Percentiles rank a stretch among this genome's conserved stretches.
Conservation (phyloP, 176 grass and related monocot species). For the Thalia dealbata region DNA sequence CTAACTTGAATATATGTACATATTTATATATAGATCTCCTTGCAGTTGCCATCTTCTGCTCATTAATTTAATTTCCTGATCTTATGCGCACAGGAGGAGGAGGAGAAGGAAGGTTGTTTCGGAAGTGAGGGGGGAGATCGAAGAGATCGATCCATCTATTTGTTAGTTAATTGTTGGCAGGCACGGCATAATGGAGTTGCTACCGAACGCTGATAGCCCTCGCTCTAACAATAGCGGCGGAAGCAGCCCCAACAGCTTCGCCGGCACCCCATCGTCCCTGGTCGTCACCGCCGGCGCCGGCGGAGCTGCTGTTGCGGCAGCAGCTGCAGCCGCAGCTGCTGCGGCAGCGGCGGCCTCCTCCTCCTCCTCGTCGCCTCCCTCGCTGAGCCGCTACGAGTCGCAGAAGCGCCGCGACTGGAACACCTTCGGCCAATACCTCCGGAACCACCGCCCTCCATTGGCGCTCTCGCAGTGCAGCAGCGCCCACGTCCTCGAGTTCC, state of each 20-base stretch:
- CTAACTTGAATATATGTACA: neutral
- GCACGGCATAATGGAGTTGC: neutral
- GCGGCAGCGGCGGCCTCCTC: neutral
- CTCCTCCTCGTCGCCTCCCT: neutral
- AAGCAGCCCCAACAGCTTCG: neutral
- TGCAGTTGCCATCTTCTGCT: too few species aligned
- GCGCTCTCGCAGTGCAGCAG: conserved; percentile 5
- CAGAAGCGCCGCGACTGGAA: conserved; percentile 11
- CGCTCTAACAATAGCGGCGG: neutral
- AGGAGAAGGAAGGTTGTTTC: neutral
- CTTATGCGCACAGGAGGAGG: neutral
- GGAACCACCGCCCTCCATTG: conserved; percentile 3
- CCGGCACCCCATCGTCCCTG: neutral
- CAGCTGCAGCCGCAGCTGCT: neutral
- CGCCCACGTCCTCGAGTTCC: conserved; percentile 5
- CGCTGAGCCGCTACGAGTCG: conserved; percentile 11
- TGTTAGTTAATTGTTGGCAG: too few species aligned
- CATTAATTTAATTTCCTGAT: too few species aligned
- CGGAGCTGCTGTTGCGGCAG: too few species aligned
- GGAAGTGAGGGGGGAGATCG: too few species aligned
- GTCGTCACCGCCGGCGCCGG: too few species aligned
- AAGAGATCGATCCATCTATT: too few species aligned
- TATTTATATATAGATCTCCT: neutral
- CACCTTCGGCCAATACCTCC: conserved; percentile 3
- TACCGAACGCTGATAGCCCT: neutral